Base-by-base conservation (phyloP, 140 eudicot species). In the Eryngium alpinum region DNA sequence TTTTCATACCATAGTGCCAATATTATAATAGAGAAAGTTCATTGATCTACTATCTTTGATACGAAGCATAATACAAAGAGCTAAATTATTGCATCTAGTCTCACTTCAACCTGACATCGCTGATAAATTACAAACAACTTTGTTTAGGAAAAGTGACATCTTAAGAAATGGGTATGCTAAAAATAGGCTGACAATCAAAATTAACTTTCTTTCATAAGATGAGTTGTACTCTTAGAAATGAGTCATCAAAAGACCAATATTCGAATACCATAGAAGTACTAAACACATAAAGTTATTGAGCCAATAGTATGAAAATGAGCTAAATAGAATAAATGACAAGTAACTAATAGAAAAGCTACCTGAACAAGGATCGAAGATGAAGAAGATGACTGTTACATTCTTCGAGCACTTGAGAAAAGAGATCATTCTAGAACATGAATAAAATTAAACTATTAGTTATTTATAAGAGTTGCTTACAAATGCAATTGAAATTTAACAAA, bases 291-390 rank as follows among this genome's bases (percentile, higher is more conserved):
- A 51, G 14, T 29, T 51, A 27, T 19, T 38, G 52, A 56, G 22
- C 28, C 28, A 28, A 29, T 17, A 29, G 50, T 6, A 77, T 16
- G 29, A 50, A 49, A 53, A 52, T 18, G 51, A 70, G 80, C 27
- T 52, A 43, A 59, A 50, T 28, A 32, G 49, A 38, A 38, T 65
- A 44, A 27, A 56, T 22, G 31, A 25, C 16, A 38, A 38, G 46
- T 38, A 38, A 38, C 46, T 38, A 7, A 38, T 18, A 62, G 83
- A 38, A 83, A 18, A 62, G 24, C 76, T 89, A 92, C 98, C 94
- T 92, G 77, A 91, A 85, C 84, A 94, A 84, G 74, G 92, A 86
- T 75, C 88, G 81, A 65, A 90, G 91, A 15, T 90, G 96, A 86
- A 71, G 91, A 82, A 77, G 76, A 84, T 90, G 94, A 16, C 83